Conservation (phyloP, 73 alveolate genomes). For the Symbiodinium natans region DNA sequence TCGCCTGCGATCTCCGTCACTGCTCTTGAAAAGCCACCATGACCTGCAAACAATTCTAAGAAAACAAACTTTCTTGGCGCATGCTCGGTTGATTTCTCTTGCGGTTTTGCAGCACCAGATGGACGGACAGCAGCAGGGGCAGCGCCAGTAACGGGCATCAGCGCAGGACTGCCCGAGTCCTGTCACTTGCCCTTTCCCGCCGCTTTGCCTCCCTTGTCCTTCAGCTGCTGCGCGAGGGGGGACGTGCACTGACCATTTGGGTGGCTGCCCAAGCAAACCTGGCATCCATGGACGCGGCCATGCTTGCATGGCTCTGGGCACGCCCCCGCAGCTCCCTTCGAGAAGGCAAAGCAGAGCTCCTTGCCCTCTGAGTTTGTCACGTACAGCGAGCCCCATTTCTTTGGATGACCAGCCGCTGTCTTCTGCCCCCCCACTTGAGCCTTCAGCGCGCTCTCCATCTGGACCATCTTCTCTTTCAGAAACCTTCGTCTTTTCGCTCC, state of each 20-base stretch:
- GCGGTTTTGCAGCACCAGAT: no score
- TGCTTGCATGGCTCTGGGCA: constrained; percentile 29
- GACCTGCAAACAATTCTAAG: constrained; percentile 21
- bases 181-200: constrained; percentile 12
- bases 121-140: no score
- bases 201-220: neutral
- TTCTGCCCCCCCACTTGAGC: neutral
- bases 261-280: constrained; percentile 27
- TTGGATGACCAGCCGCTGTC: neutral
- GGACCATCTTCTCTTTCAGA: neutral
- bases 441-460: neutral
- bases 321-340: neutral
- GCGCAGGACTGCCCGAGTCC: neutral
- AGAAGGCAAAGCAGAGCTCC: constrained; percentile 7
- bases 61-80: neutral
- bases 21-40: neutral
- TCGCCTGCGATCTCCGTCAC: neutral
- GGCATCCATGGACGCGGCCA: constrained; percentile 3
- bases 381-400: constrained; percentile 8
- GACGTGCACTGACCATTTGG: neutral
- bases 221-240: neutral
- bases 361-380: neutral
- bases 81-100: no score
- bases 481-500: neutral
- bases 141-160: no score